Conservation (phyloP, 176 grass and related monocot species). For the Ananas comosus region DNA sequence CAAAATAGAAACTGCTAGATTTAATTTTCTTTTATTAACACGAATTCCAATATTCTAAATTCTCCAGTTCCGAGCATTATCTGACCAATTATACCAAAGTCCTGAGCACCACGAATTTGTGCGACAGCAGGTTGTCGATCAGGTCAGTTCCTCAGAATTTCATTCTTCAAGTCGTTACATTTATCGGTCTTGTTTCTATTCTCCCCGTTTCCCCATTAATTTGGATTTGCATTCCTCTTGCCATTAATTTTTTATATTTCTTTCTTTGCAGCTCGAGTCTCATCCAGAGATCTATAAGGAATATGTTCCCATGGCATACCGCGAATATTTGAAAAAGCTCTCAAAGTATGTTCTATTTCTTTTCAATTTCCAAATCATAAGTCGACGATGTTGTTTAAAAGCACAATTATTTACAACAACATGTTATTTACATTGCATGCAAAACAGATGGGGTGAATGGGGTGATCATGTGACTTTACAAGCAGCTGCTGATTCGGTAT, state of each 20-base stretch:
- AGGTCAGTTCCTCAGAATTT: constrained; percentile 33
- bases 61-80: constrained; percentile 85
- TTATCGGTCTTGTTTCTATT: constrained; percentile 6
- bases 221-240: constrained; percentile 11
- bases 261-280: constrained; percentile 55
- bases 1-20: not conserved
- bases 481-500: constrained; percentile 85
- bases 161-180: not conserved
- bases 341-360: constrained; percentile 34
- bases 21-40: not conserved
- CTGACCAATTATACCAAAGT: constrained; percentile 87
- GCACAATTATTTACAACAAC: constrained; percentile 13
- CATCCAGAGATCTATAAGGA: constrained; percentile 75
- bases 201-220: too few relatives aligned
- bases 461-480: constrained; percentile 97
- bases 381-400: constrained; percentile 2
- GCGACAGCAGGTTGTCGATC: constrained; percentile 66
- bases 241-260: constrained; percentile 21
- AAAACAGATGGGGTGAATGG: constrained; percentile 75
- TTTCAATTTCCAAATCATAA: not conserved
- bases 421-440: constrained; percentile 17
- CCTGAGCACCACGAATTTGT: constrained; percentile 94
- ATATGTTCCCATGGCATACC: constrained; percentile 90
- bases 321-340: constrained; percentile 79
- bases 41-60: not conserved